Percentiles rank a stretch among this genome's conserved stretches.
These are phyloP conservation scores for Ophiostoma sp. DNA, from an alignment of 2,329 filamentous ascomycete species.

Conservation along the genomic window DNA sequence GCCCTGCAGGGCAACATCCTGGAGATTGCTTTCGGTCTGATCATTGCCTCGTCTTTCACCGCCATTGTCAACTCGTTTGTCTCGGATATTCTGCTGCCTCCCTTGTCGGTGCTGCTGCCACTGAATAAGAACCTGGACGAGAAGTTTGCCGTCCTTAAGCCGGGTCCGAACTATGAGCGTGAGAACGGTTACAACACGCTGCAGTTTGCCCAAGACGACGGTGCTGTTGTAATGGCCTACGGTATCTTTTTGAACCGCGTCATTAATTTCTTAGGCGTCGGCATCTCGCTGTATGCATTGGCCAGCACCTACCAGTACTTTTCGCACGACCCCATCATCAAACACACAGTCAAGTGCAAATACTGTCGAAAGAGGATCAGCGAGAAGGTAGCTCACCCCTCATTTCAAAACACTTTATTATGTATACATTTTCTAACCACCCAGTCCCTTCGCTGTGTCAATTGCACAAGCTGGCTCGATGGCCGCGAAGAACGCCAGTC, in stretches of 20 bases:
- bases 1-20: conserved; percentile 73
- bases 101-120: conserved; percentile 68
- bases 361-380: conserved; percentile 66
- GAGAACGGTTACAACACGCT: conserved; percentile 68
- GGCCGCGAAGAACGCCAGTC: conserved; percentile 46
- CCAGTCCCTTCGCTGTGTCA: conserved; percentile 48
- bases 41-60: conserved; percentile 71
- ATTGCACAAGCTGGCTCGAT: conserved; percentile 55
- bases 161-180: conserved; percentile 55
- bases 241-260: conserved; percentile 64
- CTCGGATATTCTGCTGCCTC: conserved; percentile 67
- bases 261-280: conserved; percentile 66
- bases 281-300: conserved; percentile 64
- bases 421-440: not conserved
- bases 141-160: conserved; percentile 67
- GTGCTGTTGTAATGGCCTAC: conserved; percentile 71
- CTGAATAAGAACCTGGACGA: conserved; percentile 71
- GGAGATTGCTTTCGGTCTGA: conserved; percentile 73
- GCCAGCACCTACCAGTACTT: conserved; percentile 62
- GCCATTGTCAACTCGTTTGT: conserved; percentile 71
- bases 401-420: not conserved
- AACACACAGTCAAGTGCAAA: conserved; percentile 66
- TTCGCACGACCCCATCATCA: conserved; percentile 68
- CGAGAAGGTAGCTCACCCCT: conserved; percentile 54
- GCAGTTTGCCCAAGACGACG: conserved; percentile 66